These are phyloP conservation scores for Clavispora phyllophila DNA, from an alignment of 805 yeast genomes.

Conservation along the genomic window DNA sequence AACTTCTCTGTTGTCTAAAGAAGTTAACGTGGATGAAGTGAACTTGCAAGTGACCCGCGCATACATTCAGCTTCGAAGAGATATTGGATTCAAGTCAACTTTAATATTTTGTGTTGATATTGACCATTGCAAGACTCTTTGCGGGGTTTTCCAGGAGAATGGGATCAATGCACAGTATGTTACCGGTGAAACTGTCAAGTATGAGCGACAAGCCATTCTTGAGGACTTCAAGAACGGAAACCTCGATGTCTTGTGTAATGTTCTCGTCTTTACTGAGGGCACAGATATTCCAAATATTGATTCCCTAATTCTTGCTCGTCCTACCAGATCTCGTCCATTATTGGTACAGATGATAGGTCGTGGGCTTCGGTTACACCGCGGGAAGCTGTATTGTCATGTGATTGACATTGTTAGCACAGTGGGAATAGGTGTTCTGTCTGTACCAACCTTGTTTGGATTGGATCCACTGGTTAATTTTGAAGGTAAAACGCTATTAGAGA, in stretches of 20 bases:
- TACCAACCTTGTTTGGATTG: slow-evolving; percentile 45
- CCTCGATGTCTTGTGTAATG: slow-evolving; percentile 74
- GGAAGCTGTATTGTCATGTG: slow-evolving; percentile 64
- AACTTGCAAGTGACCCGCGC: slow-evolving; percentile 56
- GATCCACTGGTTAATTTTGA: slow-evolving; percentile 24
- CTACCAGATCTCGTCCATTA: slow-evolving; percentile 69
- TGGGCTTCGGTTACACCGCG: slow-evolving; percentile 63
- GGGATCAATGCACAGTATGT: slow-evolving; percentile 72
- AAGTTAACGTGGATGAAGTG: slow-evolving; percentile 48
- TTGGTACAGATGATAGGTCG: slow-evolving; percentile 88
- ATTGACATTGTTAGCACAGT: slow-evolving; percentile 71
- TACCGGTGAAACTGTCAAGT: slow-evolving; percentile 56
- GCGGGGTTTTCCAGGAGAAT: slow-evolving; percentile 45
- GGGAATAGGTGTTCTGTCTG: slow-evolving; percentile 48
- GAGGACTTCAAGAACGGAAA: slow-evolving; percentile 56
- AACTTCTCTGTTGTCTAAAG: slow-evolving; percentile 44
- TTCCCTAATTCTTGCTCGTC: slow-evolving; percentile 70
- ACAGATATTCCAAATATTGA: slow-evolving; percentile 91
- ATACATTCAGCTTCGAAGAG: slow-evolving; percentile 33
- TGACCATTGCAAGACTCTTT: slow-evolving; percentile 54
- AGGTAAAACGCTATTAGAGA: slow-evolving; percentile 12
- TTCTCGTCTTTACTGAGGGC: slow-evolving; percentile 90
- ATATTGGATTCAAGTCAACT: slow-evolving; percentile 50
- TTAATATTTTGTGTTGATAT: slow-evolving; percentile 76
- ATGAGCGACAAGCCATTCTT: slow-evolving; percentile 48